A percentile compares a stretch with the other conserved stretches of the same genome.
Conservation (phyloP, 768 basidiomycete genomes). For the Suillus brevipes region DNA sequence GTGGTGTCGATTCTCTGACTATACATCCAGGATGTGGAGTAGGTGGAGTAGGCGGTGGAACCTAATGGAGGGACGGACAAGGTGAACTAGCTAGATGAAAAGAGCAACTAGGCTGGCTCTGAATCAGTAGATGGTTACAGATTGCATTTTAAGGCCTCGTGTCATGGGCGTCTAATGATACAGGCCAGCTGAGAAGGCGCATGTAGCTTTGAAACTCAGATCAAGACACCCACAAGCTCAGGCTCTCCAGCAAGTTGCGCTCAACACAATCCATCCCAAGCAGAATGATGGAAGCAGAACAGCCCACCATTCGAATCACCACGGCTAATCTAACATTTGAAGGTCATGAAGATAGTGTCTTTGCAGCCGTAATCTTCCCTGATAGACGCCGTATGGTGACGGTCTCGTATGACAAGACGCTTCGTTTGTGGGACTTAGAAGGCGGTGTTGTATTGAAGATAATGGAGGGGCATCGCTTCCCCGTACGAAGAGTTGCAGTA, state of each 20-base stretch:
- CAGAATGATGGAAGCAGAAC: neutral
- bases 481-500: neutral
- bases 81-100: neutral
- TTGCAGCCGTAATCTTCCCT: neutral
- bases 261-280: neutral
- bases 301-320: neutral
- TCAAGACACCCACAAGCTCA: neutral
- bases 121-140: no score
- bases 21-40: slow-evolving; percentile 33
- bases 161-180: no score
- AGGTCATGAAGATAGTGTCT: neutral
- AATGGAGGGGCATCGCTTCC: neutral
- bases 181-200: no score
- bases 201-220: neutral
- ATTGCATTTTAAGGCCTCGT: no score
- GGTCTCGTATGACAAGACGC: neutral
- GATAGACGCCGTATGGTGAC: neutral
- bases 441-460: neutral
- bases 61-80: slow-evolving; percentile 35
- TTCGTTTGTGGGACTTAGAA: neutral
- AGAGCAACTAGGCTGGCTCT: no score
- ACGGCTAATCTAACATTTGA: neutral
- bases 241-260: neutral
- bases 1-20: slow-evolving; percentile 31
- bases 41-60: slow-evolving; percentile 15